Conservation (phyloP, 805 yeast species). For the Saccharomycopsis synnaedendra region DNA sequence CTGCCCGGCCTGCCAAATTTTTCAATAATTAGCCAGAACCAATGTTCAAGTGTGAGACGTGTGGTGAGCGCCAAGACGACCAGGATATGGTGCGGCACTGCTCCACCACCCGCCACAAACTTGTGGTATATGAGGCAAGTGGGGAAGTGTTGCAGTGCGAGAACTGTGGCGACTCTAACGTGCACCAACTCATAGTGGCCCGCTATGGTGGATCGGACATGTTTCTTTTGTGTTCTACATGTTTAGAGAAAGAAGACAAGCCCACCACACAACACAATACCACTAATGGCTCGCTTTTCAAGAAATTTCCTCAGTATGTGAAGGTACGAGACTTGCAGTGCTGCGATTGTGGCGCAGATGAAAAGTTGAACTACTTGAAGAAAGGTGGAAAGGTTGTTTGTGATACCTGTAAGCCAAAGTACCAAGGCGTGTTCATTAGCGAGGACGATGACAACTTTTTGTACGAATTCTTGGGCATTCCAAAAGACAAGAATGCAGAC, state of each 20-base stretch:
- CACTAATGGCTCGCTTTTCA: slow-evolving; percentile 44
- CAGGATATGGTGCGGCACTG: slow-evolving; percentile 40
- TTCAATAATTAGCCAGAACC: too few species aligned
- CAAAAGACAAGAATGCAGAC: slow-evolving; percentile 24
- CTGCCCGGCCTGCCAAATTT: too few species aligned
- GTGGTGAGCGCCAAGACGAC: slow-evolving; percentile 26
- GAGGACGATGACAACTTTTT: slow-evolving; percentile 38
- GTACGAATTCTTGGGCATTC: slow-evolving; percentile 34
- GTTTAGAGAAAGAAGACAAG: slow-evolving; percentile 33
- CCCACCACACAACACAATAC: slow-evolving; percentile 40
- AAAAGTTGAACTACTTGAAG: slow-evolving; percentile 27
- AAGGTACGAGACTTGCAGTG: slow-evolving; percentile 43
- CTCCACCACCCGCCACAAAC: slow-evolving; percentile 41
- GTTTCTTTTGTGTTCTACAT: slow-evolving; percentile 34
- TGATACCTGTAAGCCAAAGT: slow-evolving; percentile 28
- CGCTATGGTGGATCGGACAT: slow-evolving; percentile 47
- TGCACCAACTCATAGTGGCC: slow-evolving; percentile 39
- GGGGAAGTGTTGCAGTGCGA: slow-evolving; percentile 42
- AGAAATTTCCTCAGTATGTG: slow-evolving; percentile 34
- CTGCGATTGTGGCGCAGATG: slow-evolving; percentile 30
- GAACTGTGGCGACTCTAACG: slow-evolving; percentile 41
- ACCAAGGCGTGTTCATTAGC: slow-evolving; percentile 24
- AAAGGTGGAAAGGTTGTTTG: slow-evolving; percentile 26
- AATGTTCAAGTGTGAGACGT: slow-evolving; percentile 29
- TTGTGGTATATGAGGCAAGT: slow-evolving; percentile 24